Evolutionary conservation across 768 basidiomycete genomes (phyloP).

Genomic region (Macrolepiota albuminosa): DNA sequence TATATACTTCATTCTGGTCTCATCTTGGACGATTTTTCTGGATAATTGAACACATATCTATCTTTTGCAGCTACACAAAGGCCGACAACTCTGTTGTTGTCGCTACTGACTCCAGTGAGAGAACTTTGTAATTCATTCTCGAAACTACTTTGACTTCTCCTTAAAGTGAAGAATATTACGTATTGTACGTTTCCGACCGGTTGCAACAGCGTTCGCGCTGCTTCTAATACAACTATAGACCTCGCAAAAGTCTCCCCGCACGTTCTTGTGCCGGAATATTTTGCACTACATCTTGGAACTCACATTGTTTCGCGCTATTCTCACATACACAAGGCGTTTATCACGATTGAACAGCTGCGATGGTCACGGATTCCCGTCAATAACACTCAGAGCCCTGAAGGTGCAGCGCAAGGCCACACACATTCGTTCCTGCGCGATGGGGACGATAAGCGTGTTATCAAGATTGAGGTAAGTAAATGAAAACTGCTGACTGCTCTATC

Average conservation of each 20-base stretch:
- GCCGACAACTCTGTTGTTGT: slow-evolving; percentile 88
- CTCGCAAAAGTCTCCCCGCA: slow-evolving; percentile 89
- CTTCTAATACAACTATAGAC: slow-evolving; percentile 33
- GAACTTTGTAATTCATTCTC: not conserved
- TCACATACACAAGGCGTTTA: slow-evolving; percentile 65
- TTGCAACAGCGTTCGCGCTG: too few species aligned
- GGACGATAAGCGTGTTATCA: slow-evolving; percentile 76
- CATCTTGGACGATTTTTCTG: not conserved
- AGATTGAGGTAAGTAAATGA: slow-evolving; percentile 39
- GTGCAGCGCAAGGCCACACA: slow-evolving; percentile 46
- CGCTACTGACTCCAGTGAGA: slow-evolving; percentile 86
- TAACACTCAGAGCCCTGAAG: slow-evolving; percentile 26
- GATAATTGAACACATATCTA: not conserved
- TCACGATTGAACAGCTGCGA: slow-evolving; percentile 73
- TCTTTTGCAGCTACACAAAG: slow-evolving; percentile 62
- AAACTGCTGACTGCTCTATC: not conserved
- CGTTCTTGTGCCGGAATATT: slow-evolving; percentile 76
- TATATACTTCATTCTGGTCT: not conserved
- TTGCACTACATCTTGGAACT: slow-evolving; percentile 82
- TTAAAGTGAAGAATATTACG: slow-evolving; percentile 61
- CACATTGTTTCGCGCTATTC: slow-evolving; percentile 79
- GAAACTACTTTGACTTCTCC: not conserved
- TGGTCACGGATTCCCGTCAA: slow-evolving; percentile 75
- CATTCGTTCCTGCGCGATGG: slow-evolving; percentile 89
- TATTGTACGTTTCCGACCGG: slow-evolving; percentile 38